Percentiles rank a stretch among this genome's conserved stretches.
These are phyloP conservation scores for Brasenia schreberi DNA, from an alignment of 164 flowering plant species.

Conservation along the genomic window DNA sequence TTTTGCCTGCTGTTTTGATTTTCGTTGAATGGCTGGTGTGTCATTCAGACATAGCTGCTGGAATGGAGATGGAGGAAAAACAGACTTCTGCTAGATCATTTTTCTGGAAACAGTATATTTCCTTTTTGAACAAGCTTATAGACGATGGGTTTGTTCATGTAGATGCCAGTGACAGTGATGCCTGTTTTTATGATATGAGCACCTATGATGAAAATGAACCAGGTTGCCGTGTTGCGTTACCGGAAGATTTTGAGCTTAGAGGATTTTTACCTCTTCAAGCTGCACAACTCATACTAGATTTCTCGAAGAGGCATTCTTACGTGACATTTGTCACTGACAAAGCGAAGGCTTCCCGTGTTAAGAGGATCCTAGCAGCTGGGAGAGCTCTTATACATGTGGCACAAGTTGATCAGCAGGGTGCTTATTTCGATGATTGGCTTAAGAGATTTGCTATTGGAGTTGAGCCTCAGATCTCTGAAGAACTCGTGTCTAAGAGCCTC, in stretches of 20 bases:
- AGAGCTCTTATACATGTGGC: background rate
- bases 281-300: slow-evolving; percentile 75
- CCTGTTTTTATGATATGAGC: slow-evolving; percentile 62
- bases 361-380: background rate
- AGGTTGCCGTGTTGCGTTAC: slow-evolving; percentile 63
- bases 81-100: slow-evolving; percentile 48
- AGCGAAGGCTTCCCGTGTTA: background rate
- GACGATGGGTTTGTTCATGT: slow-evolving; percentile 23
- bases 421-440: background rate
- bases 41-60: slow-evolving; percentile 51
- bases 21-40: slow-evolving; percentile 95
- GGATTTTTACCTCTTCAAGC: slow-evolving; percentile 85
- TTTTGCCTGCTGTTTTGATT: slow-evolving; percentile 71
- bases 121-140: slow-evolving; percentile 62
- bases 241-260: slow-evolving; percentile 89
- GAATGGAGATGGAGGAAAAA: slow-evolving; percentile 54
- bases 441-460: background rate
- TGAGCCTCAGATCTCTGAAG: background rate
- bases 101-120: slow-evolving; percentile 69
- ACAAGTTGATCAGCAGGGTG: background rate
- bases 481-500: background rate
- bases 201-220: slow-evolving; percentile 73
- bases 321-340: slow-evolving; percentile 20
- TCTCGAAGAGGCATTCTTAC: slow-evolving; percentile 56
- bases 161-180: slow-evolving; percentile 51